Conservation (phyloP, 2,329 filamentous ascomycete species). For the Beauveria rudraprayagi region DNA sequence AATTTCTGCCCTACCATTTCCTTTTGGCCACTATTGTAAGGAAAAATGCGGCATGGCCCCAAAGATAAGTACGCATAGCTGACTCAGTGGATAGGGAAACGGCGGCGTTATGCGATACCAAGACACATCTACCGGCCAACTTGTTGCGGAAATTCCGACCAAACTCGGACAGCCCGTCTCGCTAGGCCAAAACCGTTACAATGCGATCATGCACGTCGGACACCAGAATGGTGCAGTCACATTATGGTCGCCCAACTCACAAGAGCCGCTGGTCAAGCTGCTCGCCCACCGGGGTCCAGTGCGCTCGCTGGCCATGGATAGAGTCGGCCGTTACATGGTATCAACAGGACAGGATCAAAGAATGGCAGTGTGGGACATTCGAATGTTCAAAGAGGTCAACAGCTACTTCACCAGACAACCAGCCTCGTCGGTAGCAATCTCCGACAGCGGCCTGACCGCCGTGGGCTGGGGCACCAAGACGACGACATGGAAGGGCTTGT, state of each 20-base stretch:
- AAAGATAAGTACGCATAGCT: slow-evolving; percentile 23
- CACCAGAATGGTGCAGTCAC: slow-evolving; percentile 94
- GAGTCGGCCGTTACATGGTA: slow-evolving; percentile 92
- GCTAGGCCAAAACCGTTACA: slow-evolving; percentile 81
- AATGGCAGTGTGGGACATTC: slow-evolving; percentile 94
- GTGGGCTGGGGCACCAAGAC: slow-evolving; percentile 87
- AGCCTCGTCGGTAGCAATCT: slow-evolving; percentile 77
- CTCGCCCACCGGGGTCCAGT: slow-evolving; percentile 86
- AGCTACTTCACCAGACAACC: slow-evolving; percentile 79
- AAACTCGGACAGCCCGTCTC: slow-evolving; percentile 76
- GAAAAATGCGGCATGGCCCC: slow-evolving; percentile 16
- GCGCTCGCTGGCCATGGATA: slow-evolving; percentile 73
- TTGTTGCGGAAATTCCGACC: slow-evolving; percentile 79
- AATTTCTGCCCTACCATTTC: slow-evolving; percentile 95
- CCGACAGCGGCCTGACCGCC: slow-evolving; percentile 78
- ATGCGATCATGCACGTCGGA: slow-evolving; percentile 84
- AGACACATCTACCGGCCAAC: slow-evolving; percentile 86
- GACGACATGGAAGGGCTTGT: slow-evolving; percentile 85
- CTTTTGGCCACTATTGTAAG: slow-evolving; percentile 76
- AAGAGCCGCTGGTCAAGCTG: slow-evolving; percentile 81
- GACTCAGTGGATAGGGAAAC: slow-evolving; percentile 44
- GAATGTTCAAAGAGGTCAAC: slow-evolving; percentile 88
- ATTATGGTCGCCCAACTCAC: slow-evolving; percentile 89
- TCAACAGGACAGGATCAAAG: slow-evolving; percentile 81
- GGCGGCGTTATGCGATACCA: slow-evolving; percentile 87